These are phyloP conservation scores for Epithele typhae DNA, from an alignment of 768 basidiomycete genomes.

Conservation along the genomic window DNA sequence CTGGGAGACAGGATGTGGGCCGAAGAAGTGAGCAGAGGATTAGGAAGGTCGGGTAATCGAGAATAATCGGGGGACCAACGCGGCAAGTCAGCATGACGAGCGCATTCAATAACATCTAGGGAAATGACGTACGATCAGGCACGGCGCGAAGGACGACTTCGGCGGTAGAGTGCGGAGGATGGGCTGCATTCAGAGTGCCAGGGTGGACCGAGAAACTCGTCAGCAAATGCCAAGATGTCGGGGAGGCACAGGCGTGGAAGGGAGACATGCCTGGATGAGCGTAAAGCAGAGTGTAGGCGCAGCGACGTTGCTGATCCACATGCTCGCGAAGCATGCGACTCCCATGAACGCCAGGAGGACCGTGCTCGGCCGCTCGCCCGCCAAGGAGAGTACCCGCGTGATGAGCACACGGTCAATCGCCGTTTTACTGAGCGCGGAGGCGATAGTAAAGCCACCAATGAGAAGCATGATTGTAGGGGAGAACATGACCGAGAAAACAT, in stretches of 20 bases:
- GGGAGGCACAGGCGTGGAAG: no score
- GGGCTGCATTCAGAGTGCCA: conserved; percentile 48
- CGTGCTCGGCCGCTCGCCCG: conserved; percentile 80
- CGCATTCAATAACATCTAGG: no score
- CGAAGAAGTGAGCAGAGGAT: neutral
- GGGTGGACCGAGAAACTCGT: no score
- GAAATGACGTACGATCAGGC: conserved; percentile 70
- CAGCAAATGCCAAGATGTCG: no score
- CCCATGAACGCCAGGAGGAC: conserved; percentile 94
- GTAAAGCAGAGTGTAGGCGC: conserved; percentile 97
- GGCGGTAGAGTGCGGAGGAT: conserved; percentile 89
- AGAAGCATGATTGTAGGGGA: conserved; percentile 98
- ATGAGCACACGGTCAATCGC: conserved; percentile 91
- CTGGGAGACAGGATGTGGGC: conserved; percentile 35
- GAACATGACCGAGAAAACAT: conserved; percentile 93
- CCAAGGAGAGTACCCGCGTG: conserved; percentile 84
- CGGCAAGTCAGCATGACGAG: no score
- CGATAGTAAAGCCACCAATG: conserved; percentile 96
- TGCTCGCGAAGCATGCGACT: conserved; percentile 95
- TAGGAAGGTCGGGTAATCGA: neutral
- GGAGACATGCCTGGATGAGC: conserved; percentile 70
- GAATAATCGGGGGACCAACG: no score
- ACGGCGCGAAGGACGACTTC: conserved; percentile 82
- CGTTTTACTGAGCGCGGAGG: conserved; percentile 93
- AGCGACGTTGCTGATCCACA: conserved; percentile 99